Conservation (phyloP, 192 early-diverging fungal species). For the Spizellomyces punctatus region DNA sequence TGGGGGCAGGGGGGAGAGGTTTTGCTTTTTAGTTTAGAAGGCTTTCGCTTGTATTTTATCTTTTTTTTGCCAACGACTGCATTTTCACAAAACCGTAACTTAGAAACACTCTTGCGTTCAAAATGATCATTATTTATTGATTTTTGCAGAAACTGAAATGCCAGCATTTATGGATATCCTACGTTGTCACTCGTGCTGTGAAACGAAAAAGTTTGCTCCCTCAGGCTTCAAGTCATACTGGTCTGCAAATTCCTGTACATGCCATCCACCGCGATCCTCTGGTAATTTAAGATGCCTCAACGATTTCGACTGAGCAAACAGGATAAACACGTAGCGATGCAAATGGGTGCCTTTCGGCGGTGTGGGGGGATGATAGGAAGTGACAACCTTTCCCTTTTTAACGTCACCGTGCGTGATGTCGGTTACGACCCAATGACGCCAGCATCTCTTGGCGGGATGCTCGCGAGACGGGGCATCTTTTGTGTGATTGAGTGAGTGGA, state of each 20-base stretch:
- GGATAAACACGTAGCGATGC: constrained; percentile 3
- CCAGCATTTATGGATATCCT: no score
- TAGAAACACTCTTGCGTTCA: no score
- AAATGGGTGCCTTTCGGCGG: neutral
- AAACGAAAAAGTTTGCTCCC: neutral
- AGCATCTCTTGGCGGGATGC: neutral
- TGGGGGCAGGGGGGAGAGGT: no score
- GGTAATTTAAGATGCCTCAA: neutral
- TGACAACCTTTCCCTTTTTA: neutral
- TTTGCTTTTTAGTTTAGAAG: no score
- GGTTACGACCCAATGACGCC: neutral
- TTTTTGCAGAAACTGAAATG: no score
- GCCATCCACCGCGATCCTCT: neutral
- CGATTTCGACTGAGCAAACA: neutral
- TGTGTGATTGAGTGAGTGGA: no score
- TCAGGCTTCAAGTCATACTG: neutral
- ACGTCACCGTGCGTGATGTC: neutral
- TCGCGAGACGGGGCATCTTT: neutral
- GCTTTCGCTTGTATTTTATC: neutral
- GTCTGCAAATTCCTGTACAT: neutral
- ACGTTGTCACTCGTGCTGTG: neutral
- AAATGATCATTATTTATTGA: no score
- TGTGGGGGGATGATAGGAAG: neutral
- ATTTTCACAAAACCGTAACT: no score
- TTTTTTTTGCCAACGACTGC: neutral